Evolutionary conservation across 2,329 filamentous ascomycete species (phyloP).

Genomic region (Cadophora sp.): DNA sequence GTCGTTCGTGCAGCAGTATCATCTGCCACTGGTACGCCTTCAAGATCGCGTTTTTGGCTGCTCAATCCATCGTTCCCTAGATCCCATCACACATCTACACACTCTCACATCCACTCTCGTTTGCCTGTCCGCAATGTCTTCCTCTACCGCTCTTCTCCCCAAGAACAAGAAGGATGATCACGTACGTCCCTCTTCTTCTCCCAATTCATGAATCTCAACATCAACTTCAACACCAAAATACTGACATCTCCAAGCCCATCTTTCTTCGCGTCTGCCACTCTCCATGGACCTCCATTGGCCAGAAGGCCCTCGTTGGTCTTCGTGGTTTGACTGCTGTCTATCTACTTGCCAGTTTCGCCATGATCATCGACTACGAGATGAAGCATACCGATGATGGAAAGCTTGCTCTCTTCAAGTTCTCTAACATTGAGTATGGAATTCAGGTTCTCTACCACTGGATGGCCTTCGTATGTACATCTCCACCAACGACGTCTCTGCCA

Average conservation of each 20-base stretch:
- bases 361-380: constrained; percentile 41
- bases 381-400: constrained; percentile 31
- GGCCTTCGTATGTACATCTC: constrained; percentile 41
- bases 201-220: background rate
- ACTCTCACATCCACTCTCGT: constrained; percentile 6
- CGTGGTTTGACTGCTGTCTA: constrained; percentile 39
- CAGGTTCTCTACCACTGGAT: constrained; percentile 43
- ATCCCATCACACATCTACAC: background rate
- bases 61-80: constrained; percentile 13
- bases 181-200: constrained; percentile 30
- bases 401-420: constrained; percentile 41
- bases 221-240: constrained; percentile 4
- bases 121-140: constrained; percentile 40
- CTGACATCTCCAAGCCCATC: constrained; percentile 40
- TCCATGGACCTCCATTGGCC: constrained; percentile 43
- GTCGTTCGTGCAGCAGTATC: background rate
- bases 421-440: constrained; percentile 42
- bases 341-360: constrained; percentile 35
- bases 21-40: background rate
- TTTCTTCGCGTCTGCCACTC: constrained; percentile 47
- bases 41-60: constrained; percentile 16
- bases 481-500: too few relatives aligned
- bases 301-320: constrained; percentile 40
- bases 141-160: constrained; percentile 45
- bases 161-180: constrained; percentile 40